These are phyloP conservation scores for Knoxdaviesia capensis DNA, from an alignment of 2,329 filamentous ascomycete species.

Conservation along the genomic window DNA sequence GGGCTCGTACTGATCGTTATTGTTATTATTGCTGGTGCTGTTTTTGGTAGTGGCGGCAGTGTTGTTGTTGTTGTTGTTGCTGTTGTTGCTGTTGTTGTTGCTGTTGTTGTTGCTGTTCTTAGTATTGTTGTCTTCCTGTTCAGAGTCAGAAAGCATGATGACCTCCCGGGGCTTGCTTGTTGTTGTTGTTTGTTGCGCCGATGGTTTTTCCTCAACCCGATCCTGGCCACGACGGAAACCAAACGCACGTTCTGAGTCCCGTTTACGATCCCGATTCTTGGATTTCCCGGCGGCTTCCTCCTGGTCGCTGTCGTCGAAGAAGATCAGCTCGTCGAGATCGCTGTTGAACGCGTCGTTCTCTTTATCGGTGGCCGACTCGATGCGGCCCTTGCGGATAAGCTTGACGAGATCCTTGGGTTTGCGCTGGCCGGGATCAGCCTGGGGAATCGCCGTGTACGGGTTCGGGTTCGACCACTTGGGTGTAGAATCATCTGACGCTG, in stretches of 20 bases:
- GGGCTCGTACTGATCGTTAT: conserved; percentile 4
- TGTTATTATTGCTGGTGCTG: conserved; percentile 3
- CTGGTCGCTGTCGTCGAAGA: conserved; percentile 49
- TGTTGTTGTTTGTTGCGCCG: neutral
- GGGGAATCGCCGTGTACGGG: conserved; percentile 74
- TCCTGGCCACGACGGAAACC: neutral
- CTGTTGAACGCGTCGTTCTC: conserved; percentile 18
- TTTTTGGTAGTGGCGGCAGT: conserved; percentile 1
- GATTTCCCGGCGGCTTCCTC: conserved; percentile 16
- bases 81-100: conserved; percentile 4
- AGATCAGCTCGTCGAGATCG: conserved; percentile 71
- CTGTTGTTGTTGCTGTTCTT: neutral
- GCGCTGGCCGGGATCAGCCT: conserved; percentile 47
- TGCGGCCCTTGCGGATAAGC: conserved; percentile 73
- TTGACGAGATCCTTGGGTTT: conserved; percentile 81
- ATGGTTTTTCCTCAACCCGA: neutral
- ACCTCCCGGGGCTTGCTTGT: neutral
- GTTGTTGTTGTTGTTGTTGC: conserved; percentile 3
- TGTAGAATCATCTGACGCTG: conserved; percentile 19
- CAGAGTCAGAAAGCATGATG: neutral
- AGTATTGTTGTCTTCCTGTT: neutral
- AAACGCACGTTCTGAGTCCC: neutral
- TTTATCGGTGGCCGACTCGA: conserved; percentile 31
- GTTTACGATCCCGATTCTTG: conserved; percentile 4
- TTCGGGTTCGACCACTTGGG: conserved; percentile 95